Evolutionary conservation across 108 stramenopile species (phyloP), one percentile per base, ranked within the genome.

Genomic region (Cyclostephanos tholiformis): DNA sequence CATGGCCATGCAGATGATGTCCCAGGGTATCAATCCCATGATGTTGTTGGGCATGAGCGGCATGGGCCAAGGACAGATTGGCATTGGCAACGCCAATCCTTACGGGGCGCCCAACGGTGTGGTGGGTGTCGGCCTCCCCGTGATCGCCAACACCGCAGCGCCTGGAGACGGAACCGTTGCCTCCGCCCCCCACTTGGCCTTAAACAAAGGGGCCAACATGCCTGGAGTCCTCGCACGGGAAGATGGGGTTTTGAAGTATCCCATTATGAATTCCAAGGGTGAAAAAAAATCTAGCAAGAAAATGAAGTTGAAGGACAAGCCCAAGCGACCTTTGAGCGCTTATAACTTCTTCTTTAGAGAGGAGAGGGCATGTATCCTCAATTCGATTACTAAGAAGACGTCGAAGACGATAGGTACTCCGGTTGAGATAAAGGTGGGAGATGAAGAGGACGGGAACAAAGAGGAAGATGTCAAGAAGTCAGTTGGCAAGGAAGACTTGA

Each of bases 251-350:
- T 44, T 44, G 39, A 65, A 25, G 16, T 19, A 65, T 1, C 6
- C 64, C 20, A 4, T 65, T 7, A 44, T 14, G 12, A 57, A 69
- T 20, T 16, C 26, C 56, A 58, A 60, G 59, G 59, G 4, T 36
- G 72, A 29, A 36, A 67, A 73, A 23, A 49, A 29, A 8, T 75
- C 80, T 66, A 75, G 61, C 52, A 86, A 83, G 75, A 74, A 67
- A 32, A 36, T 36, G 14, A 84, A 84, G 58, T 65, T 82, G 7
- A 88, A 86, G 69, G 77, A 83, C 32, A 82, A 80, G 61, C 88
- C 88, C 16, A 89, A 89, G 62, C 77, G 88, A 11, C 88, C 88
- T 11, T 67, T 89, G 41, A 85, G 82, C 57, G 88, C 86, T 30
- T 87, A 87, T 77, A 83, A 78, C 30, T 51, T 69, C 22, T 74